Conservation (phyloP, 257 asterid species). For the Jacaranda mimosifolia region DNA sequence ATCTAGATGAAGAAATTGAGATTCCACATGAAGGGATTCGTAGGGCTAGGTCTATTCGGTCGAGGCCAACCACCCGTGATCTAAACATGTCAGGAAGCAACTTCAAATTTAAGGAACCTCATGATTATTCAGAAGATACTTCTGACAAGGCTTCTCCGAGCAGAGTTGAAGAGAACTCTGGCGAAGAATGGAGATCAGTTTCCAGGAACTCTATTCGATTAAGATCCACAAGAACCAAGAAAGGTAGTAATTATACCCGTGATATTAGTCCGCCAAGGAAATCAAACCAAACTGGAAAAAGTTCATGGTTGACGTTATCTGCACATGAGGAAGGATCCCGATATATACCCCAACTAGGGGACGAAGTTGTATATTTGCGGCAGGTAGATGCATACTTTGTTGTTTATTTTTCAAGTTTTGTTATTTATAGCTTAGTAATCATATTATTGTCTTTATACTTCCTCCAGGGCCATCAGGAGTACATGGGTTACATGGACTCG, state of each 20-base stretch:
- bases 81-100: slow-evolving; percentile 47
- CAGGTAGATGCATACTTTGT: slow-evolving; percentile 60
- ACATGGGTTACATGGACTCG: slow-evolving; percentile 47
- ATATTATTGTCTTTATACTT: slow-evolving; percentile 33
- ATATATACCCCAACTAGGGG: slow-evolving; percentile 89
- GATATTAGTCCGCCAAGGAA: slow-evolving; percentile 73
- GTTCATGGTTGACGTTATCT: slow-evolving; percentile 85
- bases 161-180: slow-evolving; percentile 58
- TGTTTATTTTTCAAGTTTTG: slow-evolving; percentile 17
- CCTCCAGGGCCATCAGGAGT: slow-evolving; percentile 92
- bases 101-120: slow-evolving; percentile 48
- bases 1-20: slow-evolving; percentile 57
- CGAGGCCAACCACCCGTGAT: slow-evolving; percentile 63
- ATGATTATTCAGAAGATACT: slow-evolving; percentile 57
- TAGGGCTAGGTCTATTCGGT: slow-evolving; percentile 72
- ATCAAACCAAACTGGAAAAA: slow-evolving; percentile 68
- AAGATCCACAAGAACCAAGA: slow-evolving; percentile 77
- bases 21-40: slow-evolving; percentile 64
- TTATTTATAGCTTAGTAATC: slow-evolving; percentile 7
- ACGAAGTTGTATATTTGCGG: slow-evolving; percentile 83
- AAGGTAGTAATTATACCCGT: slow-evolving; percentile 57
- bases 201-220: slow-evolving; percentile 59
- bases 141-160: slow-evolving; percentile 62
- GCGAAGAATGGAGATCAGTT: slow-evolving; percentile 62
- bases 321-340: slow-evolving; percentile 88